Conservation (phyloP, 441 rosid species). For the Adansonia grandidieri region DNA sequence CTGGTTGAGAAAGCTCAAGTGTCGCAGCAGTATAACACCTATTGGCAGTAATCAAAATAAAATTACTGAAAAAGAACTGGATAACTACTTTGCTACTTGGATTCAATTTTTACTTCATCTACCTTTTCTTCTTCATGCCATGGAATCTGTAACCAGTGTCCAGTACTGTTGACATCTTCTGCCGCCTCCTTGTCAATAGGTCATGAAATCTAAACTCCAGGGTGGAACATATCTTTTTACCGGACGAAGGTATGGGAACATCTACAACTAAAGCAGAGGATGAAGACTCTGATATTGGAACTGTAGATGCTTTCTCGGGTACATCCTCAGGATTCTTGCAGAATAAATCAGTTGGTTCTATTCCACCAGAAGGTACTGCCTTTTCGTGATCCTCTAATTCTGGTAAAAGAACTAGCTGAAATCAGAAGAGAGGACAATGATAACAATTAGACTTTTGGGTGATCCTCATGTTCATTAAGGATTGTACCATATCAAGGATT, state of each 20-base stretch:
- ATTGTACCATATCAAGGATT: slow-evolving; percentile 3
- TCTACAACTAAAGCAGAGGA: slow-evolving; percentile 47
- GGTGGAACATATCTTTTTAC: slow-evolving; percentile 58
- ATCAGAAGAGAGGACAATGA: slow-evolving; percentile 24
- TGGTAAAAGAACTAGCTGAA: slow-evolving; percentile 36
- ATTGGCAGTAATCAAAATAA: slow-evolving; percentile 35
- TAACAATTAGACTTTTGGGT: not conserved
- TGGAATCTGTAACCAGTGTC: slow-evolving; percentile 41
- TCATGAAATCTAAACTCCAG: slow-evolving; percentile 75
- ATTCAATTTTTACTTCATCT: slow-evolving; percentile 31
- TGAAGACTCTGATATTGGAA: slow-evolving; percentile 46
- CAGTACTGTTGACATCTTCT: slow-evolving; percentile 57
- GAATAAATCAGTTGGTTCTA: slow-evolving; percentile 39
- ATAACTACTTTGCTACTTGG: slow-evolving; percentile 22
- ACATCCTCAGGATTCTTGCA: slow-evolving; percentile 34
- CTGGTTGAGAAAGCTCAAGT: slow-evolving; percentile 77
- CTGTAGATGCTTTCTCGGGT: slow-evolving; percentile 39
- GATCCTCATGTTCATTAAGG: not conserved
- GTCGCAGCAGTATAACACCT: slow-evolving; percentile 90
- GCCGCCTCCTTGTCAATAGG: slow-evolving; percentile 62
- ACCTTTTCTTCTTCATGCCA: slow-evolving; percentile 51
- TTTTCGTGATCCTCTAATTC: slow-evolving; percentile 37
- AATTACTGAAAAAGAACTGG: slow-evolving; percentile 13
- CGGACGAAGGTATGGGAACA: slow-evolving; percentile 49
- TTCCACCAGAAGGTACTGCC: slow-evolving; percentile 37